Conservation (phyloP, 106 monocot species). For the Dendrobium catenatum region DNA sequence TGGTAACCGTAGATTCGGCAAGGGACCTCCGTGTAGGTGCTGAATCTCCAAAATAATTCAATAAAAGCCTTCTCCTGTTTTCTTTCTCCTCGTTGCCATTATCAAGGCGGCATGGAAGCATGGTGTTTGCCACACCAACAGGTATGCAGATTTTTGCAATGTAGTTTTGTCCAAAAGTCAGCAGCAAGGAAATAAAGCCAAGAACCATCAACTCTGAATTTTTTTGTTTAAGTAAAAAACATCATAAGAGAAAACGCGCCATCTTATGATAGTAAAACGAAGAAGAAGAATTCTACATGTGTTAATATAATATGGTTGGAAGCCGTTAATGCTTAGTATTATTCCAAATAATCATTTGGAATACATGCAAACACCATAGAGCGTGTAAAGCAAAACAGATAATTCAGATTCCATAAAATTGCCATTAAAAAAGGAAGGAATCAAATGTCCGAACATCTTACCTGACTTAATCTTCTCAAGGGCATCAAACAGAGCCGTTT, state of each 20-base stretch:
- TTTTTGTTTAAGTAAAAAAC: background rate
- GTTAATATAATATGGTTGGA: background rate
- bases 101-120: slow-evolving; percentile 66
- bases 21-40: slow-evolving; percentile 24
- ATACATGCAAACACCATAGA: background rate
- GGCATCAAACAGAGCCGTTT: slow-evolving; percentile 65
- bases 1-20: background rate
- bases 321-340: background rate
- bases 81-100: background rate
- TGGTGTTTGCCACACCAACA: slow-evolving; percentile 49
- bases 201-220: slow-evolving; percentile 86
- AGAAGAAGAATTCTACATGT: background rate
- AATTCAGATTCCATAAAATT: background rate
- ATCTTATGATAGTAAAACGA: background rate
- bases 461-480: slow-evolving; percentile 91
- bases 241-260: background rate
- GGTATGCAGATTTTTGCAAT: slow-evolving; percentile 78
- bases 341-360: background rate
- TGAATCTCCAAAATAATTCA: slow-evolving; percentile 9
- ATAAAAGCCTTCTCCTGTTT: slow-evolving; percentile 29
- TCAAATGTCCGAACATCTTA: slow-evolving; percentile 7
- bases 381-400: background rate
- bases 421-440: too few species aligned
- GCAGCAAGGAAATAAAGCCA: slow-evolving; percentile 88
- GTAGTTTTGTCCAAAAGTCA: slow-evolving; percentile 77